Conservation (phyloP, 2,329 filamentous ascomycete genomes). For the Fusarium euwallaceae region DNA sequence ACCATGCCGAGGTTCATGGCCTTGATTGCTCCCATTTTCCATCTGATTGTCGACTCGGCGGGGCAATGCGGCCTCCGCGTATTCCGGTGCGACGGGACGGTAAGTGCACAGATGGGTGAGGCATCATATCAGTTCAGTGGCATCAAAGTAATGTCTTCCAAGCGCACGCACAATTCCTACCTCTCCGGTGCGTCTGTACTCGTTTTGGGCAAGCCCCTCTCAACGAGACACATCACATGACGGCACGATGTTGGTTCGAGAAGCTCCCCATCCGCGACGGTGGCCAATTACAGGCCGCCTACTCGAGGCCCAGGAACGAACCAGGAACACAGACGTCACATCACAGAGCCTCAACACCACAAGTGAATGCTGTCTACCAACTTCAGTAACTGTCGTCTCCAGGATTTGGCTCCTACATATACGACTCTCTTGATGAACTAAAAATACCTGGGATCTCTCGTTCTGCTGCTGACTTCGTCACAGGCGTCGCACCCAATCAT, state of each 20-base stretch:
- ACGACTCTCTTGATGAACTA: conserved; percentile 15
- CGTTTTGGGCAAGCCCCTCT: neutral
- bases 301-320: neutral
- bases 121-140: neutral
- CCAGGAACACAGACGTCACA: conserved; percentile 22
- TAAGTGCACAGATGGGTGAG: neutral
- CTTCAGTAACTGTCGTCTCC: neutral
- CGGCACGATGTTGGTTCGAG: neutral
- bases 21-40: conserved; percentile 6
- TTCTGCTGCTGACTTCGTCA: conserved; percentile 9
- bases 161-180: neutral
- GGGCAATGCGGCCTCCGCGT: neutral
- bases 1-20: conserved; percentile 22
- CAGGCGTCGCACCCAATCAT: conserved; percentile 30
- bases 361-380: neutral
- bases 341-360: conserved; percentile 47
- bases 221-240: neutral
- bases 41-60: conserved; percentile 10
- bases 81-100: conserved; percentile 1
- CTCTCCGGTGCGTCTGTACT: neutral
- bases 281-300: conserved; percentile 36
- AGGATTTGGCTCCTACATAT: conserved; percentile 18
- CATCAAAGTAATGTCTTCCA: neutral
- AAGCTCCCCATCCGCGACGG: neutral
- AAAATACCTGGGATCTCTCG: conserved; percentile 24